Percentiles rank a stretch among this genome's conserved stretches.
phyloP scores from a whole-genome alignment of 2,329 filamentous ascomycete genomes.

The Colletotrichum sp. region DNA sequence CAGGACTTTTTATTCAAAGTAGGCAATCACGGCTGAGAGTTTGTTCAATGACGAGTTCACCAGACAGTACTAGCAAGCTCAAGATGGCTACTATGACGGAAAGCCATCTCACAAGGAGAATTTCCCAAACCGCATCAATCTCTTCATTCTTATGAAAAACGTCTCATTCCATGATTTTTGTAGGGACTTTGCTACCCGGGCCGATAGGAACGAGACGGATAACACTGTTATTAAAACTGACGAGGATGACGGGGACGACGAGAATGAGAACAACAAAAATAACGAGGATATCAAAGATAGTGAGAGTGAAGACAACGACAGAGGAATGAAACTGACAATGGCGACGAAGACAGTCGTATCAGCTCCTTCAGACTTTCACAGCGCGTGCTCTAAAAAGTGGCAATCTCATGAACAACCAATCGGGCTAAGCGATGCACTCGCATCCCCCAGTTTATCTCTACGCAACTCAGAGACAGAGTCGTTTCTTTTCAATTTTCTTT shows the following conservation, averaged over 20 bases:
- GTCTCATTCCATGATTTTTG: neutral
- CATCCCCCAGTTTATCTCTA: rapidly evolving
- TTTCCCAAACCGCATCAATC: no score
- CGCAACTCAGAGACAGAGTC: neutral
- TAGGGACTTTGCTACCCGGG: neutral
- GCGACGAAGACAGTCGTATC: neutral
- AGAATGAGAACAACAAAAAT: neutral
- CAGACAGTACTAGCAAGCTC: neutral
- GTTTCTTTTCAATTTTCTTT: neutral
- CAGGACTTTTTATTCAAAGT: neutral
- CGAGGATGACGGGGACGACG: no score
- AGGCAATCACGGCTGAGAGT: neutral
- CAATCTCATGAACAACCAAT: neutral
- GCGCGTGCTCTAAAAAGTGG: neutral
- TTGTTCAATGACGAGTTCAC: neutral
- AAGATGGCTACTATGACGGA: neutral
- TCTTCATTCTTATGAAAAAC: neutral
- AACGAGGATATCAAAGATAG: rapidly evolving
- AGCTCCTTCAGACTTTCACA: neutral
- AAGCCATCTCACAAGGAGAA: no score
- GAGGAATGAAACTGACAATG: neutral
- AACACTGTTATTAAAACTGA: no score
- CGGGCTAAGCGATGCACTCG: rapidly evolving
- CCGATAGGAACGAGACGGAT: rapidly evolving
- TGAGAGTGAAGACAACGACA: neutral